phyloP scores from a whole-genome alignment of 1,284 basidiomycete species.

The Ustilago esculenta region DNA sequence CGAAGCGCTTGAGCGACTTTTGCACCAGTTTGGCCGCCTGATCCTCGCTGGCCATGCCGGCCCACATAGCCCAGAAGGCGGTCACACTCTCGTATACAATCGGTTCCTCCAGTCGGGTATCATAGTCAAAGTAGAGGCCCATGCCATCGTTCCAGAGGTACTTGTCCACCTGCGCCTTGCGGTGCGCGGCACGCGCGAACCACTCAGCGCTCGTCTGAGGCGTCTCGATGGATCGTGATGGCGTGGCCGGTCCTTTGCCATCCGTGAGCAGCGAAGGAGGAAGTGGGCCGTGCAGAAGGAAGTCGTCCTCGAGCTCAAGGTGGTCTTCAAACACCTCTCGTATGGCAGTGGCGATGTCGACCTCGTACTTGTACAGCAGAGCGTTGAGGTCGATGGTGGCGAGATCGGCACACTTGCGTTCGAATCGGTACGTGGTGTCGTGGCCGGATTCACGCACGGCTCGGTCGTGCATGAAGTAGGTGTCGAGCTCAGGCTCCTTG shows the following conservation, averaged over 20 bases:
- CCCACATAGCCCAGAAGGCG: conserved; percentile 95
- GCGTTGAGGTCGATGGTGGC: conserved; percentile 96
- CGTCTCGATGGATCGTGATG: conserved; percentile 74
- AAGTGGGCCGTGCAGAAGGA: conserved; percentile 68
- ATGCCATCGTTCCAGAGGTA: conserved; percentile 97
- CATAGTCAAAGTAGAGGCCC: conserved; percentile 95
- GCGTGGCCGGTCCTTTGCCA: conserved; percentile 52
- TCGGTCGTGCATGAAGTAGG: conserved; percentile 97
- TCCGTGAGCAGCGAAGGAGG: conserved; percentile 43
- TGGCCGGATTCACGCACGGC: conserved; percentile 85
- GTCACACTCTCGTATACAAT: conserved; percentile 95
- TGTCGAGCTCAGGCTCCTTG: conserved; percentile 88
- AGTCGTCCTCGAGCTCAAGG: conserved; percentile 89
- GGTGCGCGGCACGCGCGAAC: conserved; percentile 62
- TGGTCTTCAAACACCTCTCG: conserved; percentile 91
- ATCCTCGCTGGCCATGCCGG: conserved; percentile 91
- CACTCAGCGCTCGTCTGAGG: conserved; percentile 62
- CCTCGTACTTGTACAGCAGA: conserved; percentile 75
- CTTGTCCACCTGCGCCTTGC: conserved; percentile 80
- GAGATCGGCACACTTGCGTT: conserved; percentile 90
- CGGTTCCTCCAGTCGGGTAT: conserved; percentile 88
- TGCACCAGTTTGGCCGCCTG: conserved; percentile 92
- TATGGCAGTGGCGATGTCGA: conserved; percentile 74
- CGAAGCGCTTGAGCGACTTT: conserved; percentile 90
- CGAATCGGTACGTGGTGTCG: conserved; percentile 96